A percentile compares a stretch with the other conserved stretches of the same genome.
Conservation (phyloP, 1,284 basidiomycete genomes). For the Tausonia pullulans region DNA sequence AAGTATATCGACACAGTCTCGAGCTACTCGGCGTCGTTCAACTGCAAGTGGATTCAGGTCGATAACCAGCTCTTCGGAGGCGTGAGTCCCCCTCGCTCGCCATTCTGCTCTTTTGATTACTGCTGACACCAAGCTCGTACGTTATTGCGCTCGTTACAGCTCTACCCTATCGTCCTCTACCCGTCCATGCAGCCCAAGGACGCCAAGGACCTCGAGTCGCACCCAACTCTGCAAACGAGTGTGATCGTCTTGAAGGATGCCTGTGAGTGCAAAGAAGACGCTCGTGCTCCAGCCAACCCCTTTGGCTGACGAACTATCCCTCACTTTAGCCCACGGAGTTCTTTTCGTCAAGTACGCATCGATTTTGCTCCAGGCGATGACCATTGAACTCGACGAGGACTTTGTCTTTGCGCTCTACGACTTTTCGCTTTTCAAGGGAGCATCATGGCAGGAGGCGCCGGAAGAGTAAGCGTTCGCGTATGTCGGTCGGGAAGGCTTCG, state of each 20-base stretch:
- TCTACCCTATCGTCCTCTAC: conserved; percentile 92
- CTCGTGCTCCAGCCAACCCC: not conserved
- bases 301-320: not conserved
- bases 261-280: conserved; percentile 41
- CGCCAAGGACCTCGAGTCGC: conserved; percentile 61
- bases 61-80: conserved; percentile 98
- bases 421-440: conserved; percentile 80
- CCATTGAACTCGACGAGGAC: conserved; percentile 94
- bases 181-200: conserved; percentile 85
- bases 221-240: conserved; percentile 83
- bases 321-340: conserved; percentile 72
- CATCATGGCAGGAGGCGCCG: conserved; percentile 66
- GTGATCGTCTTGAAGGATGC: conserved; percentile 86
- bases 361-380: conserved; percentile 84
- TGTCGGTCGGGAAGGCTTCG: conserved; percentile 9
- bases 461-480: conserved; percentile 50
- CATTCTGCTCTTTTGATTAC: too few relatives aligned
- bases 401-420: conserved; percentile 88
- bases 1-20: conserved; percentile 75
- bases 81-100: not conserved
- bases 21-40: conserved; percentile 68
- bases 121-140: too few relatives aligned
- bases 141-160: conserved; percentile 5
- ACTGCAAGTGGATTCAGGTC: conserved; percentile 84
- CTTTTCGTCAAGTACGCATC: conserved; percentile 96